Evolutionary conservation across 208 protist species (phyloP), one percentile per base, ranked within the genome.

Genomic region (Crithidia acanthocephali): DNA sequence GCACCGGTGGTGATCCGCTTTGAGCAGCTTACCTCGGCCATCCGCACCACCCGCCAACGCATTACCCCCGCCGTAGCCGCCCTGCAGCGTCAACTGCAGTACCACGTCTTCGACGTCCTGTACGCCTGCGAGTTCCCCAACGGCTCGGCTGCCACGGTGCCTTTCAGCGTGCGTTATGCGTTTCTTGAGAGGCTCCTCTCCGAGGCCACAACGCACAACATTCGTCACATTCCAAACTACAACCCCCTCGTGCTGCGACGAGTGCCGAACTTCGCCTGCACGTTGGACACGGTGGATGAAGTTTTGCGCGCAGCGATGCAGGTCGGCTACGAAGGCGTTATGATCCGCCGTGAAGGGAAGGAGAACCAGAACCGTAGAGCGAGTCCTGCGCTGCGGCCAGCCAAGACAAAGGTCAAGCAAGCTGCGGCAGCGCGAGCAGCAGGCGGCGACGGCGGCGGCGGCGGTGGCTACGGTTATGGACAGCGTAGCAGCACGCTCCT

Each of bases 51-150:
- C 20, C 81, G 85, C 1, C 80, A 82, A 10, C 50, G 65, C 23
- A 74, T 79, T 57, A 94, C 91, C 6, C 76, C 82, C 10, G 85
- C 79, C 35, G 68, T 91, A 22, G 76, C 60, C 28, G 75, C 77
- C n/a, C 72, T 94, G 50, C 91, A 96, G 52, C 48, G 45, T 9
- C 65, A 86, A 67, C 51, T 96, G 47, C 87, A 96, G 78, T 93
- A 91, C 68, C 91, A 96, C 69, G 77, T 90, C n/a, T 96, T 96
- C 52, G 91, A 96, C 61, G 71, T 94, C 33, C 74, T 96, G 25
- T 91, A 96, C 71, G 76, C 86, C 8, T 58, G 57, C 11, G 61
- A 76, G 57, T 76, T 91, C 33, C 55, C 69, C 0, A 27, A 76
- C 57, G 59, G 63, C 10, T 22, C 60, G 1, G 52, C 47, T 1